Evolutionary conservation across 2,329 filamentous ascomycete species (phyloP).

Genomic region (Ophiostoma himal-ulmi): DNA sequence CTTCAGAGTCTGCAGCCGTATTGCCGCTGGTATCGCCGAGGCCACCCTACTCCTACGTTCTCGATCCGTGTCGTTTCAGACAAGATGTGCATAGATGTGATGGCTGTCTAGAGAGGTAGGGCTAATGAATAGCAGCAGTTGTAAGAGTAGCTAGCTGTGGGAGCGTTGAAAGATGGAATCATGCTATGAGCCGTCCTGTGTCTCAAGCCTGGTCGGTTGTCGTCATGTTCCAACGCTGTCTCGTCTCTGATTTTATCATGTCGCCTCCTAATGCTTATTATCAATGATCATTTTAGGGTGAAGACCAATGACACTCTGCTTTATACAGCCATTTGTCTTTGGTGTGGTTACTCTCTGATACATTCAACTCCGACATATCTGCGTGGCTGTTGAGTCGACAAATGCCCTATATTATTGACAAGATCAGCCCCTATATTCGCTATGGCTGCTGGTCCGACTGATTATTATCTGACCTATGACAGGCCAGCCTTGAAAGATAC

Average conservation of each 20-base stretch:
- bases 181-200: too few relatives aligned
- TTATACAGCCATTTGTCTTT: too few relatives aligned
- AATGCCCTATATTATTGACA: neutral
- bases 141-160: too few relatives aligned
- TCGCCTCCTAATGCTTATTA: too few relatives aligned
- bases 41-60: neutral
- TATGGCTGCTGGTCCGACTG: neutral
- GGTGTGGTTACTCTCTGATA: too few relatives aligned
- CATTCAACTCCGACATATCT: neutral
- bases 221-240: too few relatives aligned
- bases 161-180: too few relatives aligned
- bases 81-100: neutral
- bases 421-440: neutral
- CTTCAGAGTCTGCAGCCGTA: neutral
- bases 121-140: neutral
- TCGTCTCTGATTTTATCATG: too few relatives aligned
- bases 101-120: neutral
- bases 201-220: too few relatives aligned
- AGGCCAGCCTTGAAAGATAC: neutral
- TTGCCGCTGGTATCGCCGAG: constrained; percentile 1
- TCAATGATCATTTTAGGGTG: too few relatives aligned
- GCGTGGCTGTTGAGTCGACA: neutral
- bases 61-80: neutral
- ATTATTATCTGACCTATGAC: neutral
- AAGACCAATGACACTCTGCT: too few relatives aligned